These are phyloP conservation scores for Debaryomycetaceae sp. DNA, from an alignment of 1,139 yeast genomes.

Conservation along the genomic window DNA sequence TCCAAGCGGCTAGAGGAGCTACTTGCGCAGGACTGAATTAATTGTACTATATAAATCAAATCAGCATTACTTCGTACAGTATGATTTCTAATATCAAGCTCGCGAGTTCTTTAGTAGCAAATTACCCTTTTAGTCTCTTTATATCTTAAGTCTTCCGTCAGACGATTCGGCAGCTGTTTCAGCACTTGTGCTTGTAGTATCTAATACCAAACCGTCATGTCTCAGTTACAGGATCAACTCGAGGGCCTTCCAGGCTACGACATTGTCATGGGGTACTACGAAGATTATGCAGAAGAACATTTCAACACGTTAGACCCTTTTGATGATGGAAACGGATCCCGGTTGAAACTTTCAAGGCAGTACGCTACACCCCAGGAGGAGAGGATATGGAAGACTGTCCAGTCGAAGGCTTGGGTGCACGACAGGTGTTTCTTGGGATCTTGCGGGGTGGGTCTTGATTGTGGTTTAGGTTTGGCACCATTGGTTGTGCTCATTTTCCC, in stretches of 20 bases:
- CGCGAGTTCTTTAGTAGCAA: neutral
- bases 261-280: constrained; percentile 52
- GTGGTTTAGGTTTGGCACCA: constrained; percentile 78
- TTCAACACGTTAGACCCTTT: constrained; percentile 66
- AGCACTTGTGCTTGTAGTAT: no score
- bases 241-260: constrained; percentile 60
- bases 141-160: no score
- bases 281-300: constrained; percentile 63
- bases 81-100: neutral
- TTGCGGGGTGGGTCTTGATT: constrained; percentile 63
- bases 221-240: constrained; percentile 35
- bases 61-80: neutral
- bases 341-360: constrained; percentile 56
- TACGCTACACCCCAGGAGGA: constrained; percentile 58
- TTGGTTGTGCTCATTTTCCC: constrained; percentile 63
- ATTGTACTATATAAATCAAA: neutral
- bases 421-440: constrained; percentile 81
- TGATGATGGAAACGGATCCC: constrained; percentile 54
- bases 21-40: neutral
- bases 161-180: no score
- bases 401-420: constrained; percentile 77
- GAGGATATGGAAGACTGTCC: constrained; percentile 68
- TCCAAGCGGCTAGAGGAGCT: constrained; percentile 12
- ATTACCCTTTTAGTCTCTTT: neutral
- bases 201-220: no score